These are phyloP conservation scores for Ogataea corticis DNA, from an alignment of 805 yeast genomes.

Conservation along the genomic window DNA sequence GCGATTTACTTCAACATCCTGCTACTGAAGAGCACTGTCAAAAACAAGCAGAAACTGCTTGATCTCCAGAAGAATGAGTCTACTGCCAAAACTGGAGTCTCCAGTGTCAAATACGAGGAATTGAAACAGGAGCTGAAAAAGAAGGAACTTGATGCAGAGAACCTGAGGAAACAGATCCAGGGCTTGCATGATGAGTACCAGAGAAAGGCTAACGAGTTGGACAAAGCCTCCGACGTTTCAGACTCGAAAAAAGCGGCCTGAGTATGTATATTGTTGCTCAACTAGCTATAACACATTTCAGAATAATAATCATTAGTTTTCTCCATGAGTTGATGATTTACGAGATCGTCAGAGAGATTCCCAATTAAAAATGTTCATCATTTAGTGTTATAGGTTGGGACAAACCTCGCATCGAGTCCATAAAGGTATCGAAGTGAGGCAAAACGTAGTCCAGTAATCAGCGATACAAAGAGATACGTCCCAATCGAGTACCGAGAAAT, in stretches of 20 bases:
- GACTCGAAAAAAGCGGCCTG: conserved; percentile 9
- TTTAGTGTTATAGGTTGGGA: conserved; percentile 6
- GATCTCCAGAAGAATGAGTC: conserved; percentile 20
- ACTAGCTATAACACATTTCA: conserved; percentile 1
- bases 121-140: conserved; percentile 19
- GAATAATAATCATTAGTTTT: conserved; percentile 26
- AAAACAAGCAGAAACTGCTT: conserved; percentile 30
- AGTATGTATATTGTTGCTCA: too few relatives aligned
- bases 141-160: conserved; percentile 25
- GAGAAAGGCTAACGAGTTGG: conserved; percentile 31
- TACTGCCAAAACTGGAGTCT: conserved; percentile 43
- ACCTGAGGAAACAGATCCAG: conserved; percentile 44
- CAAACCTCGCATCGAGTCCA: too few relatives aligned
- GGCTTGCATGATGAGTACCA: conserved; percentile 45
- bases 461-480: too few relatives aligned
- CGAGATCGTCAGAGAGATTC: conserved; percentile 37
- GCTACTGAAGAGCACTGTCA: conserved; percentile 46
- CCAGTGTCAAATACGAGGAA: conserved; percentile 26
- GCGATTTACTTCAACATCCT: conserved; percentile 46
- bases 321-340: conserved; percentile 28
- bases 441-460: too few relatives aligned
- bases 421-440: too few relatives aligned
- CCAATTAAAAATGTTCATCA: conserved; percentile 34
- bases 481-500: too few relatives aligned
- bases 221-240: neutral